These are phyloP conservation scores for Aspergillus caelatus DNA, from an alignment of 2,329 filamentous ascomycete species.

Conservation along the genomic window DNA sequence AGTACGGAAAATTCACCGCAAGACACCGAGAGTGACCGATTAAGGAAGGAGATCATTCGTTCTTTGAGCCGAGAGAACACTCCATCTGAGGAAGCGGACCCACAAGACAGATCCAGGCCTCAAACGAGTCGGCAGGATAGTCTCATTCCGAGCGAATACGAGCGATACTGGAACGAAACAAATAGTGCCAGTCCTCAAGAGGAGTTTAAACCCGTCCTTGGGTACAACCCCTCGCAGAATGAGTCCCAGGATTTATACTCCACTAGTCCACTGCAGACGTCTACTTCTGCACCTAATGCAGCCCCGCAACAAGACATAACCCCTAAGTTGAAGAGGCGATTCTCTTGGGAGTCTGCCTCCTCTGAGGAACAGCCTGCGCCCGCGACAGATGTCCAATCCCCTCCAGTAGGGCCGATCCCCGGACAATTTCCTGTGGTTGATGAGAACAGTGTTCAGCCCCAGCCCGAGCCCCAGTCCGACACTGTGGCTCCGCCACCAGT, in stretches of 20 bases:
- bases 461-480: neutral
- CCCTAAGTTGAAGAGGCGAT: slow-evolving; percentile 41
- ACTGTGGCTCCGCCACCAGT: slow-evolving; percentile 5
- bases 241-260: slow-evolving; percentile 22
- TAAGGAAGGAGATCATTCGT: slow-evolving; percentile 53
- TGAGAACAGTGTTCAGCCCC: slow-evolving; percentile 7
- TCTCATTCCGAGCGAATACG: slow-evolving; percentile 41
- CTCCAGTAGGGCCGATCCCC: slow-evolving; percentile 15
- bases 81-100: slow-evolving; percentile 32
- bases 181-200: slow-evolving; percentile 21
- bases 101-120: slow-evolving; percentile 18
- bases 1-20: slow-evolving; percentile 40
- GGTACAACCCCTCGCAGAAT: slow-evolving; percentile 14
- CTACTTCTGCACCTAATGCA: slow-evolving; percentile 10
- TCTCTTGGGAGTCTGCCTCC: slow-evolving; percentile 47
- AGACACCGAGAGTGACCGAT: slow-evolving; percentile 47
- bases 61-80: slow-evolving; percentile 46
- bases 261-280: slow-evolving; percentile 5
- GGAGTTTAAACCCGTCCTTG: slow-evolving; percentile 14
- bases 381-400: slow-evolving; percentile 10
- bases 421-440: slow-evolving; percentile 26
- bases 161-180: slow-evolving; percentile 40
- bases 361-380: slow-evolving; percentile 22
- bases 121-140: slow-evolving; percentile 30
- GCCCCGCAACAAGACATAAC: slow-evolving; percentile 19